phyloP scores from a whole-genome alignment of 495 filamentous ascomycete species.

The Penicillium parvum region DNA sequence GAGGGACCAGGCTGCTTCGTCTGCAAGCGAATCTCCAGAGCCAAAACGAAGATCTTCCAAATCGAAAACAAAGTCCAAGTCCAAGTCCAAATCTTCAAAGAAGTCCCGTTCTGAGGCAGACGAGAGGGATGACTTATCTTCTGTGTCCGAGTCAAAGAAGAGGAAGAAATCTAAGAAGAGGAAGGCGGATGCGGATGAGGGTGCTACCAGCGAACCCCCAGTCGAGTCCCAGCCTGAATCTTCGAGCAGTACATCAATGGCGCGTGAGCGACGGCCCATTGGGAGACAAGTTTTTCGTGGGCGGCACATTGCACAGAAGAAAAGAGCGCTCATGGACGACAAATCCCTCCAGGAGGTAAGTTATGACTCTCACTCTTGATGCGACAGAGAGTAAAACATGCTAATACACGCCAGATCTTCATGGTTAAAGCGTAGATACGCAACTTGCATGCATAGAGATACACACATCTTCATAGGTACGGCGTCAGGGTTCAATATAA shows the following conservation, averaged over 20 bases:
- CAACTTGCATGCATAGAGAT: constrained; percentile 7
- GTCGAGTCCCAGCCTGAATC: constrained; percentile 15
- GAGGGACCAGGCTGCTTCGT: constrained; percentile 6
- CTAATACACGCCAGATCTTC: constrained; percentile 58
- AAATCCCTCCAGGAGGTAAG: constrained; percentile 73
- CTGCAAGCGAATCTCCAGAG: constrained; percentile 12
- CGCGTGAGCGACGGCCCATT: constrained; percentile 39
- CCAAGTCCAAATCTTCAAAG: constrained; percentile 23
- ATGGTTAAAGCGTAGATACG: constrained; percentile 57
- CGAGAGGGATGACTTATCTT: constrained; percentile 11
- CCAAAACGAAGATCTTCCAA: constrained; percentile 8
- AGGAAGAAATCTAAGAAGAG: constrained; percentile 49
- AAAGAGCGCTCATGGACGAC: constrained; percentile 63
- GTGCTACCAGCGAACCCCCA: constrained; percentile 1
- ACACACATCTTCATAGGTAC: constrained; percentile 1
- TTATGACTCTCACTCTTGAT: not conserved
- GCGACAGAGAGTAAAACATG: not conserved
- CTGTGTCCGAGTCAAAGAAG: constrained; percentile 26
- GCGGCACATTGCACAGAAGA: constrained; percentile 75
- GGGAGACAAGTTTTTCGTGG: constrained; percentile 61
- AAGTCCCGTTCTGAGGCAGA: constrained; percentile 16
- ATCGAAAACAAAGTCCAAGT: constrained; percentile 18
- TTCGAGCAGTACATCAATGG: constrained; percentile 19
- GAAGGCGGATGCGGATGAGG: constrained; percentile 40
- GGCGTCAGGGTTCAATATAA: constrained; percentile 1